Evolutionary conservation across 768 basidiomycete genomes (phyloP).

Genomic region (Sistotremastrum niveocremeum): DNA sequence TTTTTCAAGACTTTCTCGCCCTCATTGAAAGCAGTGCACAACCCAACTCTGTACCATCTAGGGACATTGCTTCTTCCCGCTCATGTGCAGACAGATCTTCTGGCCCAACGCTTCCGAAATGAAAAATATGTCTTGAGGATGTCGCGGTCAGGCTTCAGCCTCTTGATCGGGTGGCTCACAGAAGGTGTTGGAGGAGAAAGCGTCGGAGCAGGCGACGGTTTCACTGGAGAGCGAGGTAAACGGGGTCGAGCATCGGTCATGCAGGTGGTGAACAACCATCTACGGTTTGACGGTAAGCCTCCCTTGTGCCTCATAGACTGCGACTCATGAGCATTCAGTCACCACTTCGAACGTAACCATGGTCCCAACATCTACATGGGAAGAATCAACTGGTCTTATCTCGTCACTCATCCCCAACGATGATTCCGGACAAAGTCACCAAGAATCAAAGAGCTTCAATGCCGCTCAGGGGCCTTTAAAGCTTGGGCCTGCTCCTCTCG

Average conservation of each 20-base stretch:
- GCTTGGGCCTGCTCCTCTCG: constrained; percentile 68
- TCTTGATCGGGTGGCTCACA: constrained; percentile 91
- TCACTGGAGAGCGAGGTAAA: constrained; percentile 68
- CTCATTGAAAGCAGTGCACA: constrained; percentile 53
- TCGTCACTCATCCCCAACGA: constrained; percentile 60
- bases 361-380: constrained; percentile 56
- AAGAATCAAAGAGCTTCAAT: constrained; percentile 59
- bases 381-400: constrained; percentile 75
- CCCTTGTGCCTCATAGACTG: constrained; percentile 2
- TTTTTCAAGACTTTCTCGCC: constrained; percentile 64
- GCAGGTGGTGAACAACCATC: constrained; percentile 87
- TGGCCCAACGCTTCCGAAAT: constrained; percentile 72
- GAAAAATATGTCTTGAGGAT: constrained; percentile 87
- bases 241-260: constrained; percentile 82
- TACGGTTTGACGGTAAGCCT: constrained; percentile 73
- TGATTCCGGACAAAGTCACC: too few relatives aligned
- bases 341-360: constrained; percentile 55
- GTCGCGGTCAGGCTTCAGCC: constrained; percentile 81
- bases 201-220: constrained; percentile 66
- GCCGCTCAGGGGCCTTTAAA: constrained; percentile 64
- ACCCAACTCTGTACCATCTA: constrained; percentile 58
- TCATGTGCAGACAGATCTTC: constrained; percentile 73
- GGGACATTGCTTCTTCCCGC: constrained; percentile 67
- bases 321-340: constrained; percentile 30
- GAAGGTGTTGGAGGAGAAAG: constrained; percentile 82